Evolutionary conservation across 495 filamentous ascomycete genomes (phyloP).

Genomic region (Cryomyces minteri): DNA sequence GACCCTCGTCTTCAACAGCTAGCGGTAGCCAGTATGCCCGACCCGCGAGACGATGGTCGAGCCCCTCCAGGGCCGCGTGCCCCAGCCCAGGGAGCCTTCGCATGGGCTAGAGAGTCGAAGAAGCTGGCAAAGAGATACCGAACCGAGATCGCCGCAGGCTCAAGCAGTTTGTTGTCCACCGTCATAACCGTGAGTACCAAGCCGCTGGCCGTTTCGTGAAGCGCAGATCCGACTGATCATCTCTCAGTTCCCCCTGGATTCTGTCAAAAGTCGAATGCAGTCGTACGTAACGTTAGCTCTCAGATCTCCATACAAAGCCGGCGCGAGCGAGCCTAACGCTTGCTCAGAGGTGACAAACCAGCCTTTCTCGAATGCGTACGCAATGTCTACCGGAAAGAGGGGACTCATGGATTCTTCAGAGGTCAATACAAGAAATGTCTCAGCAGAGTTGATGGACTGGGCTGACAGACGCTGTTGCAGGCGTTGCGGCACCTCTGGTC

Average conservation of each 20-base stretch:
- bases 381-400: conserved; percentile 55
- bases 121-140: conserved; percentile 54
- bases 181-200: conserved; percentile 36
- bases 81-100: conserved; percentile 2
- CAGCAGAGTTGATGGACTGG: background rate
- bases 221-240: conserved; percentile 1
- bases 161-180: conserved; percentile 56
- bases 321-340: too few relatives aligned
- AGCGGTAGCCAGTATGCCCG: conserved; percentile 29
- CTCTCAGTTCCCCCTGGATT: conserved; percentile 56
- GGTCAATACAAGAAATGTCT: conserved; percentile 26
- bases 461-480: conserved; percentile 21
- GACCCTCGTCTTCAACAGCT: conserved; percentile 31
- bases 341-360: background rate
- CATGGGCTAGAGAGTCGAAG: conserved; percentile 26
- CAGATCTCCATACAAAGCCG: too few relatives aligned
- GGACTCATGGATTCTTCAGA: conserved; percentile 58
- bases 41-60: conserved; percentile 12
- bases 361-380: conserved; percentile 45
- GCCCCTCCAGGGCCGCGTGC: background rate
- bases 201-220: background rate
- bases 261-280: conserved; percentile 76
- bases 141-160: conserved; percentile 60
- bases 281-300: conserved; percentile 21
- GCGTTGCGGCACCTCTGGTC: conserved; percentile 59